Base-by-base conservation (phyloP, 805 yeast species). In the Candida yuanshanica region DNA sequence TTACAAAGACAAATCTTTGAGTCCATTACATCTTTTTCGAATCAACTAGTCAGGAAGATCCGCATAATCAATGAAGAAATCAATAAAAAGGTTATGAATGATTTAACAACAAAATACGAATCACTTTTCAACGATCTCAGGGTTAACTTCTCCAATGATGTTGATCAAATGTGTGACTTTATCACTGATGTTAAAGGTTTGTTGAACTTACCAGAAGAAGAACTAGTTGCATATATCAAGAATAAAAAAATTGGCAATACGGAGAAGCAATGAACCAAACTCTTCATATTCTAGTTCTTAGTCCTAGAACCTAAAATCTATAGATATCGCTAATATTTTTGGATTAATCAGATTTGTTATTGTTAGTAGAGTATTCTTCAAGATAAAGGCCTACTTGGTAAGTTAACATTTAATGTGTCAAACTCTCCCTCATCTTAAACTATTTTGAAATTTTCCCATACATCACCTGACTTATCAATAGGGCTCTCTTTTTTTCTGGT, bases 1-100 rank as follows among this genome's bases (percentile, higher is more conserved):
- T 44, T 67, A 20, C 69, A 66, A 41, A 53, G 57, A 16, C 69
- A 66, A 42, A 67, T 67, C 7, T 54, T 43, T 38, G 54, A 52
- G 10, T 65, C 71, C 0, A 59, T 67, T 16, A 43, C 51, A 4
- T 39, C 44, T 4, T 67, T 66, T 45, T 59, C 70, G 1, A 52
- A 56, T n/a, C 65, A 63, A 27, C 45, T 67, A 35, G 51, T 56
- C 0, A 49, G 51, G 16, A 67, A 66, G 45, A 59, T 67, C 31
- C 50, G 53, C 4, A 50, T 67, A 6, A 62, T 67, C 35, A 67
- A 66, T 39, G 52, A 57, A 6, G 70, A 65, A 42, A 47, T 67
- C 42, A 66, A 64, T 40, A 52, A 56, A 33, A 64, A 57, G 38
- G 53, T 66, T 4, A 49, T 62, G 43, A 45, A 41, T 16, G 68